Evolutionary conservation across 1,284 basidiomycete genomes (phyloP).

Genomic region (Rhodotorula sp.): DNA sequence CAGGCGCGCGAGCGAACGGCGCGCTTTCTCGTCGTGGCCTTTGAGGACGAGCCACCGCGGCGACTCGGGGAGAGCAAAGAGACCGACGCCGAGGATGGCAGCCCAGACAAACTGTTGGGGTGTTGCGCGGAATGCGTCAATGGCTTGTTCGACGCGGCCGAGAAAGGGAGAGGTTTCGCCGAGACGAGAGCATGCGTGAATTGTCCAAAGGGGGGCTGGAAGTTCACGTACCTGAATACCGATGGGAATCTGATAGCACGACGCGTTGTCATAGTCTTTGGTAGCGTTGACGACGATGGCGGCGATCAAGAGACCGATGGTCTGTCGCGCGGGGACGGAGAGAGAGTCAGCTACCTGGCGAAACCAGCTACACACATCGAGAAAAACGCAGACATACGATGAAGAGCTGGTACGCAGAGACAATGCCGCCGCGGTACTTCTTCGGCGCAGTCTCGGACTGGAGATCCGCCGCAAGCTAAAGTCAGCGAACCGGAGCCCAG

Average conservation of each 20-base stretch:
- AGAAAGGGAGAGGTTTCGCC: too few species aligned
- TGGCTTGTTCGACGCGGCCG: too few species aligned
- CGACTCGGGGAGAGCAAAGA: constrained; percentile 67
- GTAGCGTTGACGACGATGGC: constrained; percentile 74
- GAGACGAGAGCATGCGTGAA: too few species aligned
- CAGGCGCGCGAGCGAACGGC: constrained; percentile 57
- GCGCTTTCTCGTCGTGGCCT: constrained; percentile 62
- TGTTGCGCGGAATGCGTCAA: too few species aligned
- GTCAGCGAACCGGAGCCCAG: too few species aligned
- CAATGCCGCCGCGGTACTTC: constrained; percentile 78
- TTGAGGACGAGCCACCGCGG: constrained; percentile 68
- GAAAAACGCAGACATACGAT: neutral
- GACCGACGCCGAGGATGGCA: constrained; percentile 57
- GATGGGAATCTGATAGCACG: constrained; percentile 71
- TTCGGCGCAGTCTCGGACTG: constrained; percentile 73
- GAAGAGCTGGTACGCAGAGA: constrained; percentile 50
- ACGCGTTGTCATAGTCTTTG: constrained; percentile 58
- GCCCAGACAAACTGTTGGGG: constrained; percentile 56
- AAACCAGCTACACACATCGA: neutral
- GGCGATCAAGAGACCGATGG: constrained; percentile 76
- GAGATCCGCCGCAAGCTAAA: constrained; percentile 55
- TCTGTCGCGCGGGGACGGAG: constrained; percentile 48
- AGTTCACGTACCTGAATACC: constrained; percentile 35
- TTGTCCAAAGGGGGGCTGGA: neutral
- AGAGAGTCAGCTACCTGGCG: neutral